phyloP scores from a whole-genome alignment of 371 early-diverging fungal species.

The Quaeritorhiza haematococci region DNA sequence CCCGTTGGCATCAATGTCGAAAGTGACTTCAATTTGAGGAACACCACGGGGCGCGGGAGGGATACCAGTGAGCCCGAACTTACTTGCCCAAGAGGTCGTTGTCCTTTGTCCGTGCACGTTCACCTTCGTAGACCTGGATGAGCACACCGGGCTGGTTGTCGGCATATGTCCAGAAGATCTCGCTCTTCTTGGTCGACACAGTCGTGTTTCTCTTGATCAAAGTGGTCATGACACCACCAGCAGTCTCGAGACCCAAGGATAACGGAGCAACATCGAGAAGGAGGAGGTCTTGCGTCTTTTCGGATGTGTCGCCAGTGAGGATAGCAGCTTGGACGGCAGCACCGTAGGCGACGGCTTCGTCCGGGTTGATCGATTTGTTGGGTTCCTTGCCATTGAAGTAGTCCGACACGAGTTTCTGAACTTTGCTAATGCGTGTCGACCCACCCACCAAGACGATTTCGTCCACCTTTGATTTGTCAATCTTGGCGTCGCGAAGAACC shows the following conservation, averaged over 20 bases:
- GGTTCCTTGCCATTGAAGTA: constrained; percentile 92
- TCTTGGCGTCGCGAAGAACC: constrained; percentile 94
- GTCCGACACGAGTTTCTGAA: constrained; percentile 85
- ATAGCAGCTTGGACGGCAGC: constrained; percentile 99
- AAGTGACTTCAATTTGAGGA: constrained; percentile 89
- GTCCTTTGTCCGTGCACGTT: constrained; percentile 93
- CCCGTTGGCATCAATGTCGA: constrained; percentile 99
- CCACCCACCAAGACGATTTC: constrained; percentile 99
- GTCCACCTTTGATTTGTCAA: constrained; percentile 73
- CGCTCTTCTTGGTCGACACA: constrained; percentile 98
- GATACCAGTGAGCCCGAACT: constrained; percentile 82
- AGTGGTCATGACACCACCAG: constrained; percentile 96
- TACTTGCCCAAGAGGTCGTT: constrained; percentile 98
- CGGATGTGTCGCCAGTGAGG: constrained; percentile 88
- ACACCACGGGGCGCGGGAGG: constrained; percentile 74
- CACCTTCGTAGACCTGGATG: constrained; percentile 98
- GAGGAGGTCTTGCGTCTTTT: no score
- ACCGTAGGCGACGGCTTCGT: constrained; percentile 99
- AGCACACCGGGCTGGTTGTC: constrained; percentile 98
- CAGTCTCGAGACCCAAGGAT: constrained; percentile 96
- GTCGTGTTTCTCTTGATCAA: constrained; percentile 98
- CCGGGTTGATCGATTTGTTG: constrained; percentile 94
- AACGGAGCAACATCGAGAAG: constrained; percentile 98
- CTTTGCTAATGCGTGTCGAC: constrained; percentile 98
- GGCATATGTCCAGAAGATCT: constrained; percentile 98